Percentiles rank a stretch among this genome's conserved stretches.
phyloP scores from a whole-genome alignment of 345 rosid genomes.

The Raphanus sativus region DNA sequence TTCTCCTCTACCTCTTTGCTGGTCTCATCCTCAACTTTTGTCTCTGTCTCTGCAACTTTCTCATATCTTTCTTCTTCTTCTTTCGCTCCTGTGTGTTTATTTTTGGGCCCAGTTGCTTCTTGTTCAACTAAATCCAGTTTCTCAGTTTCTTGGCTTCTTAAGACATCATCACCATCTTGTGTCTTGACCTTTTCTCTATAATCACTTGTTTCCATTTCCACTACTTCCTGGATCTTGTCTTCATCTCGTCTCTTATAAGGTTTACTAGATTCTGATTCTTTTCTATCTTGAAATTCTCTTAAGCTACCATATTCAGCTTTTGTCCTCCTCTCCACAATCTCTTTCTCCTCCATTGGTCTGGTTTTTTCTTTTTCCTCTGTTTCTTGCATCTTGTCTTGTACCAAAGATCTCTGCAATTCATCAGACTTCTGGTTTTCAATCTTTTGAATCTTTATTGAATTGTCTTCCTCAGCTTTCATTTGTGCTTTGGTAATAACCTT shows the following conservation, averaged over 20 bases:
- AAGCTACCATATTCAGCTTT: background rate
- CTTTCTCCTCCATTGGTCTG: conserved; percentile 1
- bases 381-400: conserved; percentile 13
- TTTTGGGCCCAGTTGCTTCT: conserved; percentile 4
- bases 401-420: conserved; percentile 2
- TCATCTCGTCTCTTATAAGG: background rate
- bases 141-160: background rate
- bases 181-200: conserved; percentile 12
- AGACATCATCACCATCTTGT: background rate
- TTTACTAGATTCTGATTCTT: background rate
- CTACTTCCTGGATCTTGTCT: background rate
- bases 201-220: background rate
- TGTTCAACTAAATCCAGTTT: conserved; percentile 6
- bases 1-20: background rate
- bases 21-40: background rate
- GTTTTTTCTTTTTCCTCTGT: background rate
- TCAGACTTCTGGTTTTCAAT: background rate
- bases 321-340: background rate
- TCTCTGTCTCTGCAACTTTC: background rate
- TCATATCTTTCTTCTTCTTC: conserved; percentile 13
- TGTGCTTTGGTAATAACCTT: background rate
- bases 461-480: background rate
- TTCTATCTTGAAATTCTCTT: too few relatives aligned
- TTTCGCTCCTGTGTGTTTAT: background rate
- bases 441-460: background rate